Evolutionary conservation across 495 filamentous ascomycete genomes (phyloP), one percentile per base, ranked within the genome.

Genomic region (Apodospora peruviana): DNA sequence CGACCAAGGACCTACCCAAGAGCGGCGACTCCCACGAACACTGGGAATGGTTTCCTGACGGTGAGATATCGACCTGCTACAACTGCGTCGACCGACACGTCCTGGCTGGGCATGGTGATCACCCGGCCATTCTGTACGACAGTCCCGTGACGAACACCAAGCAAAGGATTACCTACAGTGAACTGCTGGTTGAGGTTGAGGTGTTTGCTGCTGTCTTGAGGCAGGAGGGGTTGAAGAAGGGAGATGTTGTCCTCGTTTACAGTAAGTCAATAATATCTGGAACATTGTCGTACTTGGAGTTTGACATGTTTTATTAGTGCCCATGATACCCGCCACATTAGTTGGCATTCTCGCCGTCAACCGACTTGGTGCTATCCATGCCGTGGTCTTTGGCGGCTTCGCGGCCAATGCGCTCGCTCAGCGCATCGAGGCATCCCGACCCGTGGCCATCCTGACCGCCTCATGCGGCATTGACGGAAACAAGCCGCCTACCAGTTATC

Each of bases 11-110:
- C 5, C 62, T 81, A 12, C n/a, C n/a, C n/a, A 51, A 53, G 23
- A 66, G 50, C 29, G 72, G 71, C 24, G 49, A 51, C 5, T 47
- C 61, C 7, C 74, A 78, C 49, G 66, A 67, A 21, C 74, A 84
- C 58, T 96, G 89, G 87, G 78, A 79, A 24, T 96, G 90, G 91
- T 96, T 96, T 55, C 82, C 88, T 0, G 87, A 80, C 47, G 91
- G 91, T 40, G 82, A 91, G 68, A 86, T 96, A 58, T 94, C 87
- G 21, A 95, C 90, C 0, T 84, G 82, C 43, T 95, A 86, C 67
- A 96, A 96, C 61, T 93, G 90, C 56, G 70, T 96, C 23, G 91
- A 95, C 62, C 77, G 91, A 17, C 91, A 96, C 66, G 89, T 96
- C 14, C 69, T 81, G 17, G 76, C 75, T 7, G 89, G 90, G 16